A percentile compares a stretch with the other conserved stretches of the same genome.
phyloP scores from a whole-genome alignment of 2,329 filamentous ascomycete genomes.

The Emydomyces testavorans region DNA sequence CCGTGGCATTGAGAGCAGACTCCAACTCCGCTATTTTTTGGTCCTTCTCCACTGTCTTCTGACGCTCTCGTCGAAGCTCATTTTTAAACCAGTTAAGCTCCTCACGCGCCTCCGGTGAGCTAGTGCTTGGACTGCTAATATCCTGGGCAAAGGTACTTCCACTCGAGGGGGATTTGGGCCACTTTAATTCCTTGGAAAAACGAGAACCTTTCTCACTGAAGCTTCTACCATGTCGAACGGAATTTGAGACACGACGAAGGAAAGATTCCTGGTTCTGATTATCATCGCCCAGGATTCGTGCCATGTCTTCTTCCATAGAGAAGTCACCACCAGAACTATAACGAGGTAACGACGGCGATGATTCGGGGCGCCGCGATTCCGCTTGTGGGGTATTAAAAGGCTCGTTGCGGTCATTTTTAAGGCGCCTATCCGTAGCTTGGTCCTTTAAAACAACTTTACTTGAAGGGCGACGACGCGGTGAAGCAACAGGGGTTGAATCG shows the following conservation, averaged over 20 bases:
- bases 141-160: slow-evolving; percentile 43
- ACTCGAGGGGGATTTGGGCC: slow-evolving; percentile 56
- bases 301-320: slow-evolving; percentile 91
- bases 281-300: slow-evolving; percentile 69
- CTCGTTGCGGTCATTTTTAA: slow-evolving; percentile 35
- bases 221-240: slow-evolving; percentile 82
- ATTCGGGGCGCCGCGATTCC: slow-evolving; percentile 34
- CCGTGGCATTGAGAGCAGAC: slow-evolving; percentile 46
- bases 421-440: slow-evolving; percentile 15
- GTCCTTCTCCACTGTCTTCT: slow-evolving; percentile 74
- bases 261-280: slow-evolving; percentile 56
- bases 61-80: slow-evolving; percentile 70
- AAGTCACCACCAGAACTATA: slow-evolving; percentile 75
- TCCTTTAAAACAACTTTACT: slow-evolving; percentile 4
- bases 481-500: slow-evolving; percentile 11
- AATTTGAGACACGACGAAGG: slow-evolving; percentile 80
- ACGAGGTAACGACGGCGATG: slow-evolving; percentile 56
- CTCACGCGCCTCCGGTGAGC: slow-evolving; percentile 46
- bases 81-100: slow-evolving; percentile 54
- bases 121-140: slow-evolving; percentile 60
- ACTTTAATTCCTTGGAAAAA: slow-evolving; percentile 52
- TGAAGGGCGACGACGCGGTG: slow-evolving; percentile 11
- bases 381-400: slow-evolving; percentile 36
- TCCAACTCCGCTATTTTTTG: slow-evolving; percentile 73
- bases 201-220: slow-evolving; percentile 57